phyloP scores from a whole-genome alignment of 73 alveolate genomes.

The Breviolum minutum region DNA sequence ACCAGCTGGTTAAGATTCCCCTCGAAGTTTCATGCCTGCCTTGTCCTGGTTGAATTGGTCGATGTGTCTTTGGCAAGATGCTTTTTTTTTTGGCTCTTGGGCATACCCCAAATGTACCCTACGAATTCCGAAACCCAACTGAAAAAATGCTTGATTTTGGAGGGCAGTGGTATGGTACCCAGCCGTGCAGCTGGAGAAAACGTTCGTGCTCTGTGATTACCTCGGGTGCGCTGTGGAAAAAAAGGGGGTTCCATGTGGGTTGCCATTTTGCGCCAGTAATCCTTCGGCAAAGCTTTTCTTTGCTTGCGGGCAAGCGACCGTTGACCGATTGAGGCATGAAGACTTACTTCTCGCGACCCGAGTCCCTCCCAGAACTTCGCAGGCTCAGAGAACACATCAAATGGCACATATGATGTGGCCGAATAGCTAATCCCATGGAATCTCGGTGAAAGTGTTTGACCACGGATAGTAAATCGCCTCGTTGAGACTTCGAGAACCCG shows the following conservation, averaged over 20 bases:
- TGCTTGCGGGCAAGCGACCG: neutral
- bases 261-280: no score
- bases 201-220: no score
- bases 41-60: neutral
- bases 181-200: no score
- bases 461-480: neutral
- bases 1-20: neutral
- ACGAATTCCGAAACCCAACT: no score
- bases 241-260: no score
- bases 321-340: conserved; percentile 25
- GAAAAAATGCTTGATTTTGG: no score
- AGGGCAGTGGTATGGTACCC: no score
- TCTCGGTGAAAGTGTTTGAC: neutral
- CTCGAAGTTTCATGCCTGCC: neutral
- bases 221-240: no score
- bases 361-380: conserved; percentile 59
- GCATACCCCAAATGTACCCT: no score
- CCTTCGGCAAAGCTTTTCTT: neutral
- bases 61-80: neutral
- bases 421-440: no score
- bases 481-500: neutral
- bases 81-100: neutral
- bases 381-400: neutral
- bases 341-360: conserved; percentile 74
- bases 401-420: no score